Evolutionary conservation across 805 yeast genomes (phyloP).

Genomic region (Starmerella bombi): DNA sequence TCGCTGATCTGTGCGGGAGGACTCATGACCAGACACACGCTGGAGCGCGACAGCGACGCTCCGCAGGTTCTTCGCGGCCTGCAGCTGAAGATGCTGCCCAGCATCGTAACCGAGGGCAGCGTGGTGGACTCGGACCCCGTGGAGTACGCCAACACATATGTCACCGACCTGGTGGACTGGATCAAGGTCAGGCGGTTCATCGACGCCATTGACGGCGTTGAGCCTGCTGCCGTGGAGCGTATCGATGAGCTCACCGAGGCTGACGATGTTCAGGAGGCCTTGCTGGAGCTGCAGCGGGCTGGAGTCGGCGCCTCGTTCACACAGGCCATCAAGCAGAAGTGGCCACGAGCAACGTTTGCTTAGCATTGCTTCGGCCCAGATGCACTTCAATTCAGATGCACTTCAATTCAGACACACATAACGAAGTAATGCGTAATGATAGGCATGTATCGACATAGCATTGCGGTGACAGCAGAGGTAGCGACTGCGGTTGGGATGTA

Average conservation of each 20-base stretch:
- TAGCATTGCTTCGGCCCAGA: too few species aligned
- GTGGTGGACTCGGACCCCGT: slow-evolving; percentile 17
- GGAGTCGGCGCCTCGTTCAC: slow-evolving; percentile 12
- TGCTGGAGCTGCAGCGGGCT: slow-evolving; percentile 10
- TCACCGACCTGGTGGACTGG: slow-evolving; percentile 23
- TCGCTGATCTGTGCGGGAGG: slow-evolving; percentile 26
- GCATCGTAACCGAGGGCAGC: slow-evolving; percentile 20
- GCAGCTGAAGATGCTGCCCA: slow-evolving; percentile 22
- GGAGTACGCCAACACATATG: slow-evolving; percentile 20
- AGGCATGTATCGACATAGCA: too few species aligned
- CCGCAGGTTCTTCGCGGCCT: slow-evolving; percentile 33
- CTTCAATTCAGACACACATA: too few species aligned
- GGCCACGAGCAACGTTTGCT: slow-evolving; percentile 17
- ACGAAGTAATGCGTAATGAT: too few species aligned
- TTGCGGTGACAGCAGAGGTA: too few species aligned
- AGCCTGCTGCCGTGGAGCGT: slow-evolving; percentile 7
- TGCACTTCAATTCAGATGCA: too few species aligned
- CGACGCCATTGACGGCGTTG: slow-evolving; percentile 14
- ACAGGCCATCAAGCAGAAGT: slow-evolving; percentile 9
- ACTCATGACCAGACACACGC: slow-evolving; percentile 26
- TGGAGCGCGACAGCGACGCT: slow-evolving; percentile 30
- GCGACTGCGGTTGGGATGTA: too few species aligned
- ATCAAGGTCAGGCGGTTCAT: slow-evolving; percentile 18
- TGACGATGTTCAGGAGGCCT: slow-evolving; percentile 7
- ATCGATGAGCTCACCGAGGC: slow-evolving; percentile 3